Evolutionary conservation across 345 rosid genomes (phyloP).

Genomic region (Brassica nigra): DNA sequence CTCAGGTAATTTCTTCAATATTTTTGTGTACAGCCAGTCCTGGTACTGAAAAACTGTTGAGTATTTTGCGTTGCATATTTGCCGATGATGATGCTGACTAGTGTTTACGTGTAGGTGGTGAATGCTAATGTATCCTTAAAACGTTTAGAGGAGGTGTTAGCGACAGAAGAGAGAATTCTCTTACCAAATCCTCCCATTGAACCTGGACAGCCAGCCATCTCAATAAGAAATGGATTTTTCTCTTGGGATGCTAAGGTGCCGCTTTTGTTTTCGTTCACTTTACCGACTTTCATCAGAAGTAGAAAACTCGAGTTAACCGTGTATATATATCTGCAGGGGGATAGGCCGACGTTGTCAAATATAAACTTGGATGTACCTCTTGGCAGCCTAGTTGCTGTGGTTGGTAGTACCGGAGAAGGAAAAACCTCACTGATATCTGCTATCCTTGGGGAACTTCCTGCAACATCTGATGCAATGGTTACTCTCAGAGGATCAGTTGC

Average conservation of each 20-base stretch:
- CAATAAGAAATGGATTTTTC: slow-evolving; percentile 81
- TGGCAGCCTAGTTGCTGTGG: not conserved
- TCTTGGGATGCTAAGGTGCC: slow-evolving; percentile 95
- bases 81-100: slow-evolving; percentile 7
- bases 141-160: slow-evolving; percentile 89
- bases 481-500: slow-evolving; percentile 2
- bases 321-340: not conserved
- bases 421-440: not conserved
- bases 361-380: not conserved
- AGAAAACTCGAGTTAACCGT: slow-evolving; percentile 2
- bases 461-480: slow-evolving; percentile 1
- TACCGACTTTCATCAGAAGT: not conserved
- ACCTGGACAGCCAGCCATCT: slow-evolving; percentile 69
- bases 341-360: not conserved
- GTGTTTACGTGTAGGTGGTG: slow-evolving; percentile 57
- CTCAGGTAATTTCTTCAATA: slow-evolving; percentile 63
- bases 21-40: not conserved
- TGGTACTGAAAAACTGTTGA: not conserved
- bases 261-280: slow-evolving; percentile 6
- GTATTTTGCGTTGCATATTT: slow-evolving; percentile 3
- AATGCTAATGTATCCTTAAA: slow-evolving; percentile 97
- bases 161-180: slow-evolving; percentile 91
- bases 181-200: slow-evolving; percentile 88
- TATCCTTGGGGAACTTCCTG: not conserved
- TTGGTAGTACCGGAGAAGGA: slow-evolving; percentile 5